A percentile compares a stretch with the other conserved stretches of the same genome.
Evolutionary conservation across 2,329 filamentous ascomycete genomes (phyloP).

Genomic region (Penicillium vulpinum): DNA sequence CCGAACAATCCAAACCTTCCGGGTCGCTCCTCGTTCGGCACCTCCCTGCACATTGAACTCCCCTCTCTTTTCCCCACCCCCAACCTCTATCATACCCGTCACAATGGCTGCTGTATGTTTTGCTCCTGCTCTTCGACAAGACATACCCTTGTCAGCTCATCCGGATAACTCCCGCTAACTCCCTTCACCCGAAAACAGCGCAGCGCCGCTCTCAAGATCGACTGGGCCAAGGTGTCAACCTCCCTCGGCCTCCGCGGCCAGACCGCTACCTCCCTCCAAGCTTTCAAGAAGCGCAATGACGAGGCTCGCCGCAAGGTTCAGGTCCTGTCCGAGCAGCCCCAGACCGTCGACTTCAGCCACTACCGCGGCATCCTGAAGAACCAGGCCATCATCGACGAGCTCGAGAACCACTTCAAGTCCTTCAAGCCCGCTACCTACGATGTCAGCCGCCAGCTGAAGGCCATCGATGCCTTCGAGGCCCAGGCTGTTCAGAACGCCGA

Average conservation of each 20-base stretch:
- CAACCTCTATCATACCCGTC: constrained; percentile 29
- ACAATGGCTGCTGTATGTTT: constrained; percentile 47
- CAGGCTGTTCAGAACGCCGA: constrained; percentile 96
- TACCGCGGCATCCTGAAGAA: constrained; percentile 96
- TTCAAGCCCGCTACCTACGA: constrained; percentile 96
- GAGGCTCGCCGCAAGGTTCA: constrained; percentile 93
- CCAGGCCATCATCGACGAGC: constrained; percentile 90
- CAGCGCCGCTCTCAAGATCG: constrained; percentile 98
- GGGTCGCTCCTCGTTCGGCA: constrained; percentile 38
- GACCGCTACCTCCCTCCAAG: constrained; percentile 84
- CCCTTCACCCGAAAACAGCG: constrained; percentile 58
- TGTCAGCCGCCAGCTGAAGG: constrained; percentile 89
- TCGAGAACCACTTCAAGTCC: constrained; percentile 88
- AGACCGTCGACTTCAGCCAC: constrained; percentile 85
- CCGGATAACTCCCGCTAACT: constrained; percentile 24
- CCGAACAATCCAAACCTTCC: constrained; percentile 40
- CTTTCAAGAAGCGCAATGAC: constrained; percentile 99
- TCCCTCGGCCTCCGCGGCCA: constrained; percentile 95
- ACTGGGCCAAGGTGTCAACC: constrained; percentile 93
- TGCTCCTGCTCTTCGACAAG: background rate
- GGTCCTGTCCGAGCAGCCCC: constrained; percentile 77
- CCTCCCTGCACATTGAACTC: constrained; percentile 37
- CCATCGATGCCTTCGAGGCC: constrained; percentile 95
- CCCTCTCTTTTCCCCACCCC: constrained; percentile 32
- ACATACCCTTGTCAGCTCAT: background rate